Base-by-base conservation (phyloP, 176 grass and related monocot species). In the Musa beccarii region DNA sequence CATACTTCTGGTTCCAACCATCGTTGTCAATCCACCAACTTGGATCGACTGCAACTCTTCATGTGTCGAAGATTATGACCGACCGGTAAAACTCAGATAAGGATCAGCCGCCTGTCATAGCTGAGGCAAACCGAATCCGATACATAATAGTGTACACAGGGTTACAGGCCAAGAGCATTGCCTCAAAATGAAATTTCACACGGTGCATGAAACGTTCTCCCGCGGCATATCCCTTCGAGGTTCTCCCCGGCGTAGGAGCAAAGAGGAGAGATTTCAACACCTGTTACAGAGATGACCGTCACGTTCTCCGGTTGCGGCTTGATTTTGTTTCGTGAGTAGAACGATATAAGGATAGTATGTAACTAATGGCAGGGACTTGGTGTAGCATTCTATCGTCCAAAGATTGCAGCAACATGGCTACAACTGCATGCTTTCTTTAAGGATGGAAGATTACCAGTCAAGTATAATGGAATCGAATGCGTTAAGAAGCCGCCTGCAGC, bases 401-500 rank as follows among this genome's bases (percentile, higher is more conserved):
- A 4, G 34, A 43, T 43, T 5, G 34, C 34, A 43, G 34, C 34
- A 43, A 43, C 0, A 43, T 43, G 34, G 34, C 34, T 43, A 5
- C 34, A 13, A 10, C 5, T 23, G 26, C 14, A 2, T 51, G 16
- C 8, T 34, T 21, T 17, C 8, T 34, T 21, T 17, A 7, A 78
- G 2, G 24, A 74, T 34, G 9, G 64, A 69, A 87, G 34, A 49
- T 79, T 90, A 96, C 93, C 93, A 63, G 93, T 96, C 77, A 88
- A 74, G 73, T 86, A 92, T 55, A 92, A 82, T 61, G 93, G 89
- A 66, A 92, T 85, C 0, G 93, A 96, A 80, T 96, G 89, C 13
- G 89, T 96, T 73, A 96, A 79, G 76, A 92, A 96, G 59, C 93
- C 93, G 71, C 93, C 93, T 28, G 89, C 93, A 55, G 93, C 87